These are phyloP conservation scores for Mycena rebaudengoi DNA, from an alignment of 768 basidiomycete species.

Conservation along the genomic window DNA sequence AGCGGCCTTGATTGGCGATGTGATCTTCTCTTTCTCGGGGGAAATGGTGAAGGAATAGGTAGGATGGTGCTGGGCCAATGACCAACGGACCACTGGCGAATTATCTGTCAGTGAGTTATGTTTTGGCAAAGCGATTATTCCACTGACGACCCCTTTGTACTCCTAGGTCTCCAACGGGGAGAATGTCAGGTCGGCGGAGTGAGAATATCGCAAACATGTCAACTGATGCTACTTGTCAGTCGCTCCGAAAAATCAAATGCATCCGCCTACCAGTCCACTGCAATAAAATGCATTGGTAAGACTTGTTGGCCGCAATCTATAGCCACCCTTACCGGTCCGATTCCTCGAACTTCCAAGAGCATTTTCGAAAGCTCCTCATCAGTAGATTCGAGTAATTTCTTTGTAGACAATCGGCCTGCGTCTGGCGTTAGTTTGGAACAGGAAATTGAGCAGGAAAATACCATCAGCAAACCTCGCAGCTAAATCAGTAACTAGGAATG, in stretches of 20 bases:
- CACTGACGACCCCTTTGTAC: no score
- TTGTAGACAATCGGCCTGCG: constrained; percentile 70
- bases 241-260: background rate
- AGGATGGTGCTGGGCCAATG: constrained; percentile 67
- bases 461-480: constrained; percentile 82
- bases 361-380: constrained; percentile 83
- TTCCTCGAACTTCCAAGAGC: constrained; percentile 81
- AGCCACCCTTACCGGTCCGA: constrained; percentile 66
- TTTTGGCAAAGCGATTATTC: constrained; percentile 37
- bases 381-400: constrained; percentile 71
- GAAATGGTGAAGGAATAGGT: constrained; percentile 56
- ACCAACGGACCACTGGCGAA: constrained; percentile 74
- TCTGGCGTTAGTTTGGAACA: background rate
- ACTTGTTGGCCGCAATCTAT: constrained; percentile 2
- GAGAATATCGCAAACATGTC: constrained; percentile 96
- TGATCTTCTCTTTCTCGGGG: constrained; percentile 50
- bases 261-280: constrained; percentile 67
- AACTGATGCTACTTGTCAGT: constrained; percentile 48
- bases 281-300: constrained; percentile 16
- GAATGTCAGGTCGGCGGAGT: constrained; percentile 82
- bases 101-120: background rate
- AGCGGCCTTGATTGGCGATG: constrained; percentile 12
- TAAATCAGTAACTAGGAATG: constrained; percentile 73
- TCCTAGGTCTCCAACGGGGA: constrained; percentile 61
- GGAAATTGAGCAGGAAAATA: background rate